Evolutionary conservation across 1,284 basidiomycete genomes (phyloP), one percentile per base, ranked within the genome.

Genomic region (Thelephora terrestris): DNA sequence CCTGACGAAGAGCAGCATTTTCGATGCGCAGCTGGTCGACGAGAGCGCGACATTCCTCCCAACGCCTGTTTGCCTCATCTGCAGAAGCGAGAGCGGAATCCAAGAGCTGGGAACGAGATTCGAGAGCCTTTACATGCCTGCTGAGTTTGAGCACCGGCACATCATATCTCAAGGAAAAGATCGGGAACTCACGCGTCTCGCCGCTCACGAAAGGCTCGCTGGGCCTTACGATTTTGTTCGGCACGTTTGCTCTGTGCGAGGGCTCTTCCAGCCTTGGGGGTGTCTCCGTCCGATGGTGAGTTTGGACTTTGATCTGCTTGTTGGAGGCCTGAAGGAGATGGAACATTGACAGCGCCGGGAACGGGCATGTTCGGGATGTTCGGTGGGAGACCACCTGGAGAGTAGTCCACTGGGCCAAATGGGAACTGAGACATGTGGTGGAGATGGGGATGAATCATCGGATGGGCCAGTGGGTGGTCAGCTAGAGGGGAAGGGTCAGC

Each of bases 191-290:
- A 90, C 86, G 85, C 81, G 66, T 91, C 87, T 58, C 87, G 70
- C 34, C 87, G 78, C 61, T 91, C 87, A 53, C 87, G 68, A 61
- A 91, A 91, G 2, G 88, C 88, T 25, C 88, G 73, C 65, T 91
- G 87, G 0, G 87, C 87, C 59, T 88, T 90, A 56, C 87, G 71
- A 63, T 91, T 91, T 68, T 91, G 87, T 57, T 91, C 88, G 34
- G 88, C 88, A 10, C 86, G 76, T 61, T 90, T 90, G 60, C 79
- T 85, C 59, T 75, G 78, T 62, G 81, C 86, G 43, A 90, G 71
- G 21, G 74, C 65, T 45, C 83, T 69, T 34, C 73, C 71, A 17
- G 64, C 61, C 21, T 65, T 58, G 24, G 65, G 53, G 47, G 57
- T 58, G 10, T 61, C 63, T 35, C 61, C 60, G 27, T 61, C 53